phyloP scores from a whole-genome alignment of 768 basidiomycete genomes.

The Amanita thiersii region DNA sequence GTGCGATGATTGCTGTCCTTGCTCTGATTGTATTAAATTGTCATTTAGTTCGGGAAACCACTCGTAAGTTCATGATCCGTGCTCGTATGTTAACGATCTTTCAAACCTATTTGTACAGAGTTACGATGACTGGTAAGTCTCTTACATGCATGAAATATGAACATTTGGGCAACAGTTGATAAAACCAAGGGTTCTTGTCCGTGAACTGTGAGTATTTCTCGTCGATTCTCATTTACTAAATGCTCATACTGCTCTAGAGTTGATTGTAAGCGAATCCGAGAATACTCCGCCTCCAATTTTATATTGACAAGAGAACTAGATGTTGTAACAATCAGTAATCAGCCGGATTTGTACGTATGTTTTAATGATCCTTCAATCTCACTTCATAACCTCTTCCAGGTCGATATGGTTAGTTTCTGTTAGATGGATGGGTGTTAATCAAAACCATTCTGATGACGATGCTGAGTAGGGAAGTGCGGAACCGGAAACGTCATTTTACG shows the following conservation, averaged over 20 bases:
- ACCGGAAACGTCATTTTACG: conserved; percentile 78
- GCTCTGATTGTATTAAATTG: background rate
- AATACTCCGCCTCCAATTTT: too few relatives aligned
- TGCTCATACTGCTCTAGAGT: conserved; percentile 33
- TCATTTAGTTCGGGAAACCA: conserved; percentile 61
- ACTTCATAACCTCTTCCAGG: conserved; percentile 24
- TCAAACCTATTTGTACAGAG: conserved; percentile 14
- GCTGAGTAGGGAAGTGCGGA: conserved; percentile 90
- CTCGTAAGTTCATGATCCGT: conserved; percentile 44
- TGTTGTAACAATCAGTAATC: conserved; percentile 64
- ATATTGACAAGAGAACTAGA: conserved; percentile 26
- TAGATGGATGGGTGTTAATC: background rate
- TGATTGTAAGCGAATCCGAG: conserved; percentile 57
- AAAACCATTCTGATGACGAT: conserved; percentile 9
- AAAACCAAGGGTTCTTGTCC: conserved; percentile 50
- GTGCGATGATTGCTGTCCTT: conserved; percentile 7
- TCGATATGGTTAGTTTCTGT: conserved; percentile 68
- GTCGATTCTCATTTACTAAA: conserved; percentile 2
- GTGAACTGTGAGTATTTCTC: conserved; percentile 54
- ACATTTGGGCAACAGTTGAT: background rate
- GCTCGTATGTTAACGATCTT: background rate
- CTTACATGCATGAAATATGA: background rate
- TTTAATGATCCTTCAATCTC: conserved; percentile 3
- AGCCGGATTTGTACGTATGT: conserved; percentile 68
- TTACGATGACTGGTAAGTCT: conserved; percentile 35